Base-by-base conservation (phyloP, 345 rosid species). In the Conringia planisiliqua region DNA sequence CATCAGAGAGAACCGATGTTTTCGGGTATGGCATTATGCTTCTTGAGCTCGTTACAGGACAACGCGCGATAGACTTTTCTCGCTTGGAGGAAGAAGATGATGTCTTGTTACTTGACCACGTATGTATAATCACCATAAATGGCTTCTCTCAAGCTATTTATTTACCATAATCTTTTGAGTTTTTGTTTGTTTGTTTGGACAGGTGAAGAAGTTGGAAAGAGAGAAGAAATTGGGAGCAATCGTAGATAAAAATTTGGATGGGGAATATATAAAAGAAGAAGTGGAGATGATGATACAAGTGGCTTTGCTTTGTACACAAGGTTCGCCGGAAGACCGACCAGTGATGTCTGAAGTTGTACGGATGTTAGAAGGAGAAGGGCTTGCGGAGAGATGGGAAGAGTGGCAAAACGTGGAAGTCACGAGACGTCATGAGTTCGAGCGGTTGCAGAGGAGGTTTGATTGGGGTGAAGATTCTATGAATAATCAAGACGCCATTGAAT, bases 21-120 rank as follows among this genome's bases (percentile, higher is more conserved):
- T 95, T 95, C 60, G 98, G 98, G 33, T 94, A 89, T 27, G 98
- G 98, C 20, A 91, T 94, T 44, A 85, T 87, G 96, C 95, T 94
- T 72, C 86, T 94, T 43, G 98, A 94, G 87, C 91, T 94, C n/a
- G 98, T 94, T 46, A 94, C 98, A n/a, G 98, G 98, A 54, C 98
- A 94, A 80, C 87, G 98, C 0, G 98, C 98, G 0, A 91, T 94
- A 26, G 98, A 94, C 75, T 91, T 91, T 78, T 90, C 98, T 11
- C 95, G 98, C 51, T 77, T 91, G 85, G 98, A 94, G 78, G 98
- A 91, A 80, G 98, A 91, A 75, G 97, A 91, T 72, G 96, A 94
- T 82, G 98, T 90, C 72, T 80, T 91, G 62, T 72, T 94, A 78
- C 97, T 94, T 48, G 98, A 94, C 76, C 98, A 90, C 68, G 98